These are phyloP conservation scores for Clarireedia homoeocarpa DNA, from an alignment of 2,329 filamentous ascomycete genomes.

Conservation along the genomic window DNA sequence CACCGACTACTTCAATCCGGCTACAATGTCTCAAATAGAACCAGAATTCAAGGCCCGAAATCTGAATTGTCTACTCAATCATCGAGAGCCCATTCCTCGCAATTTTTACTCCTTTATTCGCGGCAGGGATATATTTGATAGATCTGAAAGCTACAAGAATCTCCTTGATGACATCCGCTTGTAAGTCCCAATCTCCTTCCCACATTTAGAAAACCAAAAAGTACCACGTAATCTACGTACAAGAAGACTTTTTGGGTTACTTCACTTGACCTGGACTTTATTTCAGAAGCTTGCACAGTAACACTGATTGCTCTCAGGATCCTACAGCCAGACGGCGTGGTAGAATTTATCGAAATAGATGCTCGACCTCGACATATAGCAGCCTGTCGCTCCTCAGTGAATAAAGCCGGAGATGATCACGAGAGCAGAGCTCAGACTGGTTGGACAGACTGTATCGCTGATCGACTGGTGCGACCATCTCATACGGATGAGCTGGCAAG, in stretches of 20 bases:
- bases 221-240: too few species aligned
- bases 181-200: conserved; percentile 11
- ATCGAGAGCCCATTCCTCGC: conserved; percentile 20
- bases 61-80: conserved; percentile 20
- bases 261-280: too few species aligned
- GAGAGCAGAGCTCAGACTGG: conserved; percentile 17
- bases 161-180: conserved; percentile 26
- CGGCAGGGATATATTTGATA: conserved; percentile 25
- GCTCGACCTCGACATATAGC: conserved; percentile 20
- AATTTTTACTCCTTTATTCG: conserved; percentile 25
- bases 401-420: conserved; percentile 7
- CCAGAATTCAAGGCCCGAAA: conserved; percentile 26
- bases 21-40: conserved; percentile 13
- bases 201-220: too few species aligned
- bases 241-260: too few species aligned
- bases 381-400: background rate
- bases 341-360: conserved; percentile 28
- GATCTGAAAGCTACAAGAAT: conserved; percentile 23
- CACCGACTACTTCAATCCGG: conserved; percentile 21
- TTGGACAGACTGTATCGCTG: conserved; percentile 24
- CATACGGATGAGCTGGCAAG: conserved; percentile 21
- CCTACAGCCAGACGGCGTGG: conserved; percentile 26
- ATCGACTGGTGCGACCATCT: conserved; percentile 20
- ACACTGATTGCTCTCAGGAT: conserved; percentile 7
- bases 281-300: background rate